phyloP scores from a whole-genome alignment of 768 basidiomycete genomes.

The Clathrus columnatus region DNA sequence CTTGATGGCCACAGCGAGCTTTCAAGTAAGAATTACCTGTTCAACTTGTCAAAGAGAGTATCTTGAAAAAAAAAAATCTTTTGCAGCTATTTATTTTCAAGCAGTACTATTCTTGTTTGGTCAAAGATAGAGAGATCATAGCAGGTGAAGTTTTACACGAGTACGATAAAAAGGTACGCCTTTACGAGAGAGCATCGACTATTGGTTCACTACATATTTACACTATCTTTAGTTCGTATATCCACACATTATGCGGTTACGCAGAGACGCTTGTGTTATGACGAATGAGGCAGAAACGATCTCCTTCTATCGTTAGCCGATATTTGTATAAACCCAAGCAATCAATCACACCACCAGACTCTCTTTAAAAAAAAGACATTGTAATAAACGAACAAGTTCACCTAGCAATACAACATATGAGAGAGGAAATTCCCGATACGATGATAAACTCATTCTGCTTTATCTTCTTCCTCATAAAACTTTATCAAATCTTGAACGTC shows the following conservation, averaged over 20 bases:
- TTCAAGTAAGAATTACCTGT: constrained; percentile 40
- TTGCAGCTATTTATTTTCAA: constrained; percentile 41
- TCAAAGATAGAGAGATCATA: constrained; percentile 71
- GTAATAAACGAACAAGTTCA: neutral
- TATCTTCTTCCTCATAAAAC: constrained; percentile 51
- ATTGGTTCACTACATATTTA: neutral
- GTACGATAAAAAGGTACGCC: constrained; percentile 65
- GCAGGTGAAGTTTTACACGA: constrained; percentile 77
- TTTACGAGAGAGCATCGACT: neutral
- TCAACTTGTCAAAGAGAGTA: neutral
- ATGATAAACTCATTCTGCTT: neutral
- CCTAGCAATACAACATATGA: constrained; percentile 4
- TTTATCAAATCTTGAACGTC: constrained; percentile 87
- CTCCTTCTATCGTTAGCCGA: constrained; percentile 1
- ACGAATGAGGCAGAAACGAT: constrained; percentile 77
- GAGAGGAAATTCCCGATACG: constrained; percentile 1
- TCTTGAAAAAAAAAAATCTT: too few relatives aligned
- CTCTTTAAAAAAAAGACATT: too few relatives aligned
- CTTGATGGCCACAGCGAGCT: constrained; percentile 58
- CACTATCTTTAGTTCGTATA: constrained; percentile 56
- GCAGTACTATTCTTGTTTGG: constrained; percentile 48
- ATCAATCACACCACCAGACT: too few relatives aligned
- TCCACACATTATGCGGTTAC: constrained; percentile 69
- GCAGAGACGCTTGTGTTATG: constrained; percentile 75
- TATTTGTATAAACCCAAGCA: neutral